Percentiles rank a stretch among this genome's conserved stretches.
Evolutionary conservation across 73 alveolate species (phyloP).

Genomic region (Tetrahymena borealis): DNA sequence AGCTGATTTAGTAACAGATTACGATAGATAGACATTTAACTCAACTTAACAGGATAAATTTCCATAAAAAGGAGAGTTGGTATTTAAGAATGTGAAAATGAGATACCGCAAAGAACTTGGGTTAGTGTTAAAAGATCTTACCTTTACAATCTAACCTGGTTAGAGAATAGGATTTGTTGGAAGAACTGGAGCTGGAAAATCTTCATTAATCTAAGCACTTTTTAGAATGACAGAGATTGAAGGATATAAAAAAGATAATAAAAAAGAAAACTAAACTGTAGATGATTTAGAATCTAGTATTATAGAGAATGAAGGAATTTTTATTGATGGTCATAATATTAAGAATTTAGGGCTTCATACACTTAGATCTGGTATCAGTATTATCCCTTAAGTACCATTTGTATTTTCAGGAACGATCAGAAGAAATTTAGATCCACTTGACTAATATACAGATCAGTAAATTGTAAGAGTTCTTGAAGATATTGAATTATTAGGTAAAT

Average conservation of each 20-base stretch:
- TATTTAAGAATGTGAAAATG: constrained; percentile 49
- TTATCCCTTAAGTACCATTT: constrained; percentile 74
- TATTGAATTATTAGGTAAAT: background rate
- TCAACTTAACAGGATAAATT: background rate
- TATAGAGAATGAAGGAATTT: constrained; percentile 36
- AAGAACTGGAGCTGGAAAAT: constrained; percentile 82
- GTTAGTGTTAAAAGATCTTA: constrained; percentile 38
- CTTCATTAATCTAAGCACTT: constrained; percentile 65
- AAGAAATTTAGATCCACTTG: constrained; percentile 74
- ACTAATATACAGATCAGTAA: constrained; percentile 10
- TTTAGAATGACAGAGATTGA: constrained; percentile 73
- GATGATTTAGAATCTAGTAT: constrained; percentile 21
- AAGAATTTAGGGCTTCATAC: constrained; percentile 51
- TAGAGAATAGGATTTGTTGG: constrained; percentile 76
- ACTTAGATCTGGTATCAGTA: constrained; percentile 55
- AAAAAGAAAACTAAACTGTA: constrained; percentile 41
- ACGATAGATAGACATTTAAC: background rate
- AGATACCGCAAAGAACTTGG: constrained; percentile 49
- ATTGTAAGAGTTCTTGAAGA: constrained; percentile 18
- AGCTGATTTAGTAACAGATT: background rate
- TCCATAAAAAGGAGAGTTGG: constrained; percentile 63
- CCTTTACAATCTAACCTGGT: constrained; percentile 30
- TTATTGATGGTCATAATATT: constrained; percentile 67
- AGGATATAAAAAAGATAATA: constrained; percentile 34
- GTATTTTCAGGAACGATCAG: constrained; percentile 62